Evolutionary conservation across 2,329 filamentous ascomycete genomes (phyloP).

Genomic region (Apiospora pterosperma): DNA sequence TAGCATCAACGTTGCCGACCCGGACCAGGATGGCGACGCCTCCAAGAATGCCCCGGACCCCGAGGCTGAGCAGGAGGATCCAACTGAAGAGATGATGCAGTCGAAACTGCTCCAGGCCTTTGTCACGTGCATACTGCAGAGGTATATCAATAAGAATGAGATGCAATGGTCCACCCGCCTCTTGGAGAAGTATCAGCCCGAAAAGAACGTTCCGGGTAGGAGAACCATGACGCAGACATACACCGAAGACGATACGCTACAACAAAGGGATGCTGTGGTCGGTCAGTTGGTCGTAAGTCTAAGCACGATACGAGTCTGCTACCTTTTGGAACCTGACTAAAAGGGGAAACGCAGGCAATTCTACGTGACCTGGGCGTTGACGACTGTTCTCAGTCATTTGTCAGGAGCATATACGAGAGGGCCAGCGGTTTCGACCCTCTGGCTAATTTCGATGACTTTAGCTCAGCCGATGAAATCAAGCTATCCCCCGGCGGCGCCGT

Average conservation of each 20-base stretch:
- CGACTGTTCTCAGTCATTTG: slow-evolving; percentile 40
- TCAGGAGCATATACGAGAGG: slow-evolving; percentile 41
- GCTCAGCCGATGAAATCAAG: slow-evolving; percentile 47
- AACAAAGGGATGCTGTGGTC: slow-evolving; percentile 62
- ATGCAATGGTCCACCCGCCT: slow-evolving; percentile 62
- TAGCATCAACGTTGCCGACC: slow-evolving; percentile 52
- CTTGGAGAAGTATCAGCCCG: slow-evolving; percentile 65
- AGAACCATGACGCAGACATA: slow-evolving; percentile 62
- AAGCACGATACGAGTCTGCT: not conserved
- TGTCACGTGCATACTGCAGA: slow-evolving; percentile 72
- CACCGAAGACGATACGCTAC: slow-evolving; percentile 58
- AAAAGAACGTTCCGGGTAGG: slow-evolving; percentile 58
- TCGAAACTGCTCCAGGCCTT: slow-evolving; percentile 69
- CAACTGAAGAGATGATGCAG: slow-evolving; percentile 59
- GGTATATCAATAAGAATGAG: slow-evolving; percentile 62
- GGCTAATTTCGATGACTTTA: slow-evolving; percentile 42
- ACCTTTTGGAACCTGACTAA: slow-evolving; percentile 10
- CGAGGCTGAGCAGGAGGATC: slow-evolving; percentile 52
- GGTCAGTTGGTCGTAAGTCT: slow-evolving; percentile 65
- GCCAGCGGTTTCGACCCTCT: slow-evolving; percentile 43
- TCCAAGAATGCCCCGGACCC: slow-evolving; percentile 59
- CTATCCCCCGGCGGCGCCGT: slow-evolving; percentile 58
- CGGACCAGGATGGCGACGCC: slow-evolving; percentile 51
- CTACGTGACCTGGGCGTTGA: slow-evolving; percentile 59
- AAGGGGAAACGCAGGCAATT: slow-evolving; percentile 45